Evolutionary conservation across 257 asterid species (phyloP), one percentile per base, ranked within the genome.

Genomic region (Rehmannia glutinosa): DNA sequence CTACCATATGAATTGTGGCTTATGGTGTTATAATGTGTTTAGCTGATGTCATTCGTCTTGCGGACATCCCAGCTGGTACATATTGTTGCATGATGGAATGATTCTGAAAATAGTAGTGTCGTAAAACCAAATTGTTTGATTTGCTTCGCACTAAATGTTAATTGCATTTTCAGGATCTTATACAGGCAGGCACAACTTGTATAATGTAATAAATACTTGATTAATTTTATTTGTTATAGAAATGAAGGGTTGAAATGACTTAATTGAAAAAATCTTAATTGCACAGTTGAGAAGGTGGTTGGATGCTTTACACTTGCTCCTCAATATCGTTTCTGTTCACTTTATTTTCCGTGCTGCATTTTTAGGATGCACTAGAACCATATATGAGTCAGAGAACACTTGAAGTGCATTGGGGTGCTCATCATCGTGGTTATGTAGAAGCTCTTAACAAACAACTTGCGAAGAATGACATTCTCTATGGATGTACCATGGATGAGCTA

Each of bases 321-420:
- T 41, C 45, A 13, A 16, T 56, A 11, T 62, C 51, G n/a, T 23
- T 70, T 6, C 33, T 13, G 24, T 66, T n/a, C 38, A 3, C 12
- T 41, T 49, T 35, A 52, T 43, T 68, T 42, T 21, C 30, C 43
- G 32, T 62, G 57, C 45, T 62, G 57, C 45, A 28, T 53, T 64
- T 68, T 13, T 82, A 88, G 96, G 91, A 91, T 82, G 91, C 93
- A 42, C 80, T 93, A 60, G 98, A 93, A 63, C 98, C 98, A 55
- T 83, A 87, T 71, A 84, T 93, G 92, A 93, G 96, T 68, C 76
- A 55, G 76, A 86, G 62, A 72, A 83, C 93, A 39, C 86, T 93
- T 17, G 97, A 93, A 78, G 77, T 80, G 61, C 97, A 90, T 64
- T 93, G 98, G 98, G 96, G 97, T 21, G 88, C 76, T 68, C 97